phyloP scores from a whole-genome alignment of 192 early-diverging fungal genomes.

The Chytriomyces hyalinus region DNA sequence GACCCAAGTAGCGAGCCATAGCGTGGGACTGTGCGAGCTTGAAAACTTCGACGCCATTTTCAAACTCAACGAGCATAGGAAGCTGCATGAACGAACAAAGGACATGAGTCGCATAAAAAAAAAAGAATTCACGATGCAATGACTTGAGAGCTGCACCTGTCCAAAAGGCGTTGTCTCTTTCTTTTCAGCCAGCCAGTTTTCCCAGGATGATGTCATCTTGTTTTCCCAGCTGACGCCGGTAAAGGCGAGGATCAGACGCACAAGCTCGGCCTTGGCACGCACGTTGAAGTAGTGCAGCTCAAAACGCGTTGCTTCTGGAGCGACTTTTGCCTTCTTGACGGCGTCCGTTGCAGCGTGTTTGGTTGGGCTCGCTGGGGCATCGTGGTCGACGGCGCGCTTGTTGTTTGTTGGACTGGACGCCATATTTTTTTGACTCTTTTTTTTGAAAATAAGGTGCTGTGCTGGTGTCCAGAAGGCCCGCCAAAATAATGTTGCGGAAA shows the following conservation, averaged over 20 bases:
- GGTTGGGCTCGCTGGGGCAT: no score
- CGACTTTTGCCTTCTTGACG: no score
- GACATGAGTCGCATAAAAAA: neutral
- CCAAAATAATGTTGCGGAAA: no score
- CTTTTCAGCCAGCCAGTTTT: slow-evolving; percentile 1
- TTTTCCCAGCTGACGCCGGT: slow-evolving; percentile 1
- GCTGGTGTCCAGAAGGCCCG: no score
- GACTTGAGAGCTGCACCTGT: neutral
- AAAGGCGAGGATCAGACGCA: slow-evolving; percentile 10
- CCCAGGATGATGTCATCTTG: neutral
- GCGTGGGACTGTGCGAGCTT: slow-evolving; percentile 32
- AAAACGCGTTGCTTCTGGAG: neutral
- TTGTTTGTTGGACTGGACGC: no score
- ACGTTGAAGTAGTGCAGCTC: slow-evolving; percentile 20
- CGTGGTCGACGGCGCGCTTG: no score
- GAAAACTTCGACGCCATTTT: slow-evolving; percentile 24
- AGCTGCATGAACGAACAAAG: slow-evolving; percentile 11
- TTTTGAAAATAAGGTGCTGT: neutral
- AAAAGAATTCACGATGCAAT: neutral
- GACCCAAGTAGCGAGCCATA: slow-evolving; percentile 23
- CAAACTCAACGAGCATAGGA: slow-evolving; percentile 27
- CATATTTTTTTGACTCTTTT: no score
- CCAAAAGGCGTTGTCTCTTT: slow-evolving; percentile 26
- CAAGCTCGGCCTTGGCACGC: slow-evolving; percentile 17
- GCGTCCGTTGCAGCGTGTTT: no score